phyloP scores from a whole-genome alignment of 1,139 yeast genomes.

The Saccharomyces hybrid region DNA sequence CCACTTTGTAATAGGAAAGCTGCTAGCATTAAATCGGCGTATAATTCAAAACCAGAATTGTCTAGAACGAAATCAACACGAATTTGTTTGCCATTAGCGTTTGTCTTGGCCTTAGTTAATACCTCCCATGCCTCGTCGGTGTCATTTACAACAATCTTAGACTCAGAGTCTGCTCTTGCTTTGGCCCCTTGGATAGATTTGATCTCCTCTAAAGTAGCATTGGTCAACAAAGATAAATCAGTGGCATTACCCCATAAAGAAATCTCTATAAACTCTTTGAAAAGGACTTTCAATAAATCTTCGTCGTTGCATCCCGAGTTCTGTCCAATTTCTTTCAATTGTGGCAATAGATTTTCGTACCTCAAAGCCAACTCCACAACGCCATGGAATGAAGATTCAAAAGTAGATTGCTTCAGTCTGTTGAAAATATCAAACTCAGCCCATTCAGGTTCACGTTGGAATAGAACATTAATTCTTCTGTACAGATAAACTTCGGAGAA shows the following conservation, averaged over 20 bases:
- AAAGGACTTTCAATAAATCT: slow-evolving; percentile 48
- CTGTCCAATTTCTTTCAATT: slow-evolving; percentile 12
- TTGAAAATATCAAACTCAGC: slow-evolving; percentile 54
- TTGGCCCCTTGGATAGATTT: slow-evolving; percentile 87
- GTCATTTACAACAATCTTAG: slow-evolving; percentile 76
- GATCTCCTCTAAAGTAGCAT: slow-evolving; percentile 78
- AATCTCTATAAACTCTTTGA: slow-evolving; percentile 75
- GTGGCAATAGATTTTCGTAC: slow-evolving; percentile 43
- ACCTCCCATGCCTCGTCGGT: slow-evolving; percentile 58
- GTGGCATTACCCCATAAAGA: slow-evolving; percentile 98
- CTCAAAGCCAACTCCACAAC: slow-evolving; percentile 76
- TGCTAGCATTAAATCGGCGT: slow-evolving; percentile 73
- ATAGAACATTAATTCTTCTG: slow-evolving; percentile 48
- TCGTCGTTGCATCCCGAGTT: slow-evolving; percentile 29
- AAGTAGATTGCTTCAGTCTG: slow-evolving; percentile 61
- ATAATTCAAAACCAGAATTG: slow-evolving; percentile 91
- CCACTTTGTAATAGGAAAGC: slow-evolving; percentile 68
- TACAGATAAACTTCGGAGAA: slow-evolving; percentile 79
- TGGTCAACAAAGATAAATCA: slow-evolving; percentile 80
- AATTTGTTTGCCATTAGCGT: slow-evolving; percentile 28
- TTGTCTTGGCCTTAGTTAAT: slow-evolving; percentile 30
- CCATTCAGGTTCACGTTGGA: slow-evolving; percentile 40
- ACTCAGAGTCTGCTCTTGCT: slow-evolving; percentile 74
- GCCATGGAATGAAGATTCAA: slow-evolving; percentile 66
- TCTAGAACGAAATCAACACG: slow-evolving; percentile 84